Evolutionary conservation across 139 green algal species (phyloP).

Genomic region (Chloropicon primus): DNA sequence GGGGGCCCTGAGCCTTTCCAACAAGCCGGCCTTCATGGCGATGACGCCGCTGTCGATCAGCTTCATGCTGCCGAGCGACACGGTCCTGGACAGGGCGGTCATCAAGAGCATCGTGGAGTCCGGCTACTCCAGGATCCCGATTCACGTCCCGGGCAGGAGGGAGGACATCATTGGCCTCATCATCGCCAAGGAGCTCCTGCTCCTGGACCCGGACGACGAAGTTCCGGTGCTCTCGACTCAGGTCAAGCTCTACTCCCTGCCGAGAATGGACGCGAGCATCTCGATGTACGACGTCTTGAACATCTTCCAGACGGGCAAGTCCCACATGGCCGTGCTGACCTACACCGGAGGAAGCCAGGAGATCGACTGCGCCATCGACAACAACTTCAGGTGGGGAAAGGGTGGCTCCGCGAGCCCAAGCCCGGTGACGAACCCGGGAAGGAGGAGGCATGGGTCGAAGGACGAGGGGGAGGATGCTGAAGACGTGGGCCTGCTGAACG

Average conservation of each 20-base stretch:
- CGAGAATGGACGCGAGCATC: constrained; percentile 17
- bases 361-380: neutral
- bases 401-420: neutral
- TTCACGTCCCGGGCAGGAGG: constrained; percentile 7
- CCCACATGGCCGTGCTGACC: constrained; percentile 65
- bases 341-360: neutral
- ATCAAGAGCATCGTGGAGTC: neutral
- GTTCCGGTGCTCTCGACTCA: neutral
- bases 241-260: neutral
- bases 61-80: constrained; percentile 59
- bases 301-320: constrained; percentile 76
- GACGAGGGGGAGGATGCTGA: neutral
- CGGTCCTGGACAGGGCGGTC: constrained; percentile 31
- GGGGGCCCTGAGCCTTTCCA: constrained; percentile 20
- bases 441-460: neutral
- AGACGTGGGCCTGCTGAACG: neutral
- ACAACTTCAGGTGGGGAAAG: neutral
- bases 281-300: constrained; percentile 79
- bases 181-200: constrained; percentile 71
- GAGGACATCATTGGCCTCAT: constrained; percentile 42
- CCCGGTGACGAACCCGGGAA: neutral
- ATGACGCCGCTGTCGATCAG: constrained; percentile 29
- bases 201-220: neutral
- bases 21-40: constrained; percentile 19
- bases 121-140: neutral